Base-by-base conservation (phyloP, 129 eudicot species). In the Arctium minus region DNA sequence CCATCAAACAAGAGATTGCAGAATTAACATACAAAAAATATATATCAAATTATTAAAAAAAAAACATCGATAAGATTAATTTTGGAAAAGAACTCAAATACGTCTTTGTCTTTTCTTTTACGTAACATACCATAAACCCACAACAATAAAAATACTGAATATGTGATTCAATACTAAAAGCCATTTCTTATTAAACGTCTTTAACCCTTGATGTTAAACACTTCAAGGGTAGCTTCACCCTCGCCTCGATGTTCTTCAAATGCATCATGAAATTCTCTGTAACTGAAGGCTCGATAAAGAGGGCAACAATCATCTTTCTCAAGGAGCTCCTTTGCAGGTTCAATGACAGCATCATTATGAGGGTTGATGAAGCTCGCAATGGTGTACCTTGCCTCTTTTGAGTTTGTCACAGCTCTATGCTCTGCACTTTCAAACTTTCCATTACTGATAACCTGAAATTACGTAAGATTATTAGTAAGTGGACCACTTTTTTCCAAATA, bases 371-470 rank as follows among this genome's bases (percentile, higher is more conserved):
- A 90, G 9, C 73, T 81, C 17, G 87, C 92, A 35, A 88, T 83
- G 53, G 80, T 84, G 11, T 77, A 82, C 62, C 94, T 83, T 0
- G 75, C 37, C 38, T 82, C 75, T 2, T 76, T 73, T 33, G 68
- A 18, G 78, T 81, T 88, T 53, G 96, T 89, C 78, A 92, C 94
- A 5, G 79, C 97, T 60, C 97, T 82, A 83, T 92, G 97, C 29
- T 88, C 90, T 0, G 76, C 80, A 82, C 97, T 92, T 62, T 30
- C 84, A 13, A 92, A 53, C 79, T 75, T 88, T 42, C 92, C 92
- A 38, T 92, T 92, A 53, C 90, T 89, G 32, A 92, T 87, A 36
- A 92, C 82, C 97, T 92, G 69, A 74, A 38, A 73, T 46, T 36
- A 60, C 12, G 12, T 4, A 56, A 17, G 67, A n/a, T 56, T 56